Conservation (phyloP, 192 early-diverging fungal genomes). For the Kappamyces sp. region DNA sequence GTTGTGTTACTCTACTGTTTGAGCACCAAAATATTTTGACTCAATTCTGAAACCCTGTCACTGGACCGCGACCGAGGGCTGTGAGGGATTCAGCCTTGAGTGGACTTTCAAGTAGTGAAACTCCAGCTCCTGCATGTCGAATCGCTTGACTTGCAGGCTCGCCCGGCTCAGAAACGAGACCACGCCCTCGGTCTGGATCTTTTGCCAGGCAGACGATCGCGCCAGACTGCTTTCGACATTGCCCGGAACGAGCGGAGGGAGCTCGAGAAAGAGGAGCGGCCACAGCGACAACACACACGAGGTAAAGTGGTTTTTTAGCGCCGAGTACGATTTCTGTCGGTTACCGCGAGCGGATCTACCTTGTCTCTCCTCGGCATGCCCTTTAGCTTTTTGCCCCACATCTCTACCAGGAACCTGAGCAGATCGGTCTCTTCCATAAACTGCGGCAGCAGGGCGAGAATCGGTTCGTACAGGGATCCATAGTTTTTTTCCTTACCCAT, state of each 20-base stretch:
- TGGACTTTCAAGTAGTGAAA: too few relatives aligned
- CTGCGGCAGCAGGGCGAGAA: conserved; percentile 32
- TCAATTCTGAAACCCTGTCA: too few relatives aligned
- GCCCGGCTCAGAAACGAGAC: too few relatives aligned
- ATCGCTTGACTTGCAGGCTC: too few relatives aligned
- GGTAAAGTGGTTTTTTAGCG: conserved; percentile 20
- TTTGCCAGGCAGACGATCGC: too few relatives aligned
- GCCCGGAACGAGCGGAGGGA: conserved; percentile 32
- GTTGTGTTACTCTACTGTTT: too few relatives aligned
- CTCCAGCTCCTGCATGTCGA: too few relatives aligned
- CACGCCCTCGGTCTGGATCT: too few relatives aligned
- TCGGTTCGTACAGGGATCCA: conserved; percentile 23
- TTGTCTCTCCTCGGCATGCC: conserved; percentile 20
- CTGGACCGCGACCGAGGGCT: too few relatives aligned
- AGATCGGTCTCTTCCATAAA: conserved; percentile 38
- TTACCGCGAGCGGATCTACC: conserved; percentile 6
- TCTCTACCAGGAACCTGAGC: conserved; percentile 26
- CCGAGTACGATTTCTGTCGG: conserved; percentile 4
- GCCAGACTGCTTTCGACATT: conserved; percentile 27
- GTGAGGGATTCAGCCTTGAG: too few relatives aligned
- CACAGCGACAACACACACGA: conserved; percentile 29
- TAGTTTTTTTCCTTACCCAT: conserved; percentile 11
- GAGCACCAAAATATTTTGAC: too few relatives aligned
- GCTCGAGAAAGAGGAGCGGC: conserved; percentile 37
- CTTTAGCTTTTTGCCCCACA: conserved; percentile 36